phyloP scores from a whole-genome alignment of 2,329 filamentous ascomycete species.

The Cylindrodendrum hubeiense region DNA sequence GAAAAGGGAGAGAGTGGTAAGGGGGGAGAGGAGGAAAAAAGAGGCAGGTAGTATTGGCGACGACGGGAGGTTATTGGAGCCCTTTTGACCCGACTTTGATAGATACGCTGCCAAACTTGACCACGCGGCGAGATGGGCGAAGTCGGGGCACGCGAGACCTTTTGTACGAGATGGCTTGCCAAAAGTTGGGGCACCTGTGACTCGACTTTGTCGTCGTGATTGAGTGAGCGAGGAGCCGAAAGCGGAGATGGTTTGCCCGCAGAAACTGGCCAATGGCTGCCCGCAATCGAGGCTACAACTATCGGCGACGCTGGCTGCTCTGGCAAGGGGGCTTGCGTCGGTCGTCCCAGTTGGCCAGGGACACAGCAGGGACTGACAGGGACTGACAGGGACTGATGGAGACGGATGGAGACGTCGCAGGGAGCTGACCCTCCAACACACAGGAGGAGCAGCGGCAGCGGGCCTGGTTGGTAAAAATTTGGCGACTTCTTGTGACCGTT shows the following conservation, averaged over 20 bases:
- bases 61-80: not conserved
- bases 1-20: not conserved
- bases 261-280: slow-evolving; percentile 37
- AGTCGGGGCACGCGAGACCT: slow-evolving; percentile 41
- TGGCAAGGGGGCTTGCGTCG: slow-evolving; percentile 12
- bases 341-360: slow-evolving; percentile 31
- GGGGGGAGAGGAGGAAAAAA: not conserved
- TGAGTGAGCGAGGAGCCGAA: slow-evolving; percentile 45
- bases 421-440: slow-evolving; percentile 25
- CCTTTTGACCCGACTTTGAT: slow-evolving; percentile 5
- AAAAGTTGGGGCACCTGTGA: slow-evolving; percentile 41
- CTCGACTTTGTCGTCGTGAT: slow-evolving; percentile 42
- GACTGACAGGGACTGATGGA: slow-evolving; percentile 20
- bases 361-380: slow-evolving; percentile 20
- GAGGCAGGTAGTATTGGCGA: not conserved
- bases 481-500: slow-evolving; percentile 34
- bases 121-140: slow-evolving; percentile 34
- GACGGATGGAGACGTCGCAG: slow-evolving; percentile 21
- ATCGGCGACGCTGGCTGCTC: slow-evolving; percentile 26
- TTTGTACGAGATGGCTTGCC: slow-evolving; percentile 34
- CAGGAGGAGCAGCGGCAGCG: slow-evolving; percentile 17
- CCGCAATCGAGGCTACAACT: slow-evolving; percentile 41
- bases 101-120: slow-evolving; percentile 15
- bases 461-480: slow-evolving; percentile 31
- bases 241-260: slow-evolving; percentile 42